A percentile compares a stretch with the other conserved stretches of the same genome.
Evolutionary conservation across 2,329 filamentous ascomycete genomes (phyloP).

Genomic region (Geosmithia morbida): DNA sequence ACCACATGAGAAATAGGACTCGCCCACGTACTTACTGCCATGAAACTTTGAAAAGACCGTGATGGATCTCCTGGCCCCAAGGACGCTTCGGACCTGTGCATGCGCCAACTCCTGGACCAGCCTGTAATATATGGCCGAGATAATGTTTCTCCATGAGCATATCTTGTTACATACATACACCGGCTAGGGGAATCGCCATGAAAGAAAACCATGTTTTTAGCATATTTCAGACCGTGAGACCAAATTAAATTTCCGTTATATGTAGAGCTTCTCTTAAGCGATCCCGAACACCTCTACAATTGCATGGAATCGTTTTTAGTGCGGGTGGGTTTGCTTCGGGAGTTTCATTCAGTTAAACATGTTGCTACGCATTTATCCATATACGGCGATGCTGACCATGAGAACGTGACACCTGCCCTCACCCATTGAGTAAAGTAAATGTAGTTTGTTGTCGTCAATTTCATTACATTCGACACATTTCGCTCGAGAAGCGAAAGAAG

Average conservation of each 20-base stretch:
- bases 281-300: not conserved
- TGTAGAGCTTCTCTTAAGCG: not conserved
- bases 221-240: no score
- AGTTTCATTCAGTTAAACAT: not conserved
- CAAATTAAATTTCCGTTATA: not conserved
- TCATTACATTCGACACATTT: not conserved
- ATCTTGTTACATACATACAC: no score
- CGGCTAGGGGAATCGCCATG: no score
- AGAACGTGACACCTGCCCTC: not conserved
- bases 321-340: not conserved
- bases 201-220: no score
- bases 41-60: no score
- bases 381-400: not conserved
- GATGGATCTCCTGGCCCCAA: no score
- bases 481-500: not conserved
- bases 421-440: no score
- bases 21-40: no score
- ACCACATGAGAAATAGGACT: no score
- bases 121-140: not conserved
- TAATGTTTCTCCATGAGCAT: no score
- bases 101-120: not conserved
- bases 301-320: not conserved
- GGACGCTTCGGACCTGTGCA: not conserved
- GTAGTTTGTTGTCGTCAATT: no score
- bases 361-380: not conserved